Conservation (phyloP, 306 rosid genomes). For the Castanea sativa region DNA sequence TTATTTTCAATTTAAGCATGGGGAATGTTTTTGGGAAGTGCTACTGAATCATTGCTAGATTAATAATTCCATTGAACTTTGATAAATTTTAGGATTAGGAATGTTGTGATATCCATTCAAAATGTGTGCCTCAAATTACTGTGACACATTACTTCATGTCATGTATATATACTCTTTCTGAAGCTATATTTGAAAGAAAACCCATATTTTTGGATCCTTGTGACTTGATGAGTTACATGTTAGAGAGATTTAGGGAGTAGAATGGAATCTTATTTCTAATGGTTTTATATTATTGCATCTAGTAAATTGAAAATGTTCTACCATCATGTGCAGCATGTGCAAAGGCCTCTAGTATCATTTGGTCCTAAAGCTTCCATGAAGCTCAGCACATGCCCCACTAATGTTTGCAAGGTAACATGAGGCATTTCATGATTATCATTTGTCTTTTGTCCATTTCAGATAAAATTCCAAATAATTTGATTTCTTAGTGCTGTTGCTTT, state of each 20-base stretch:
- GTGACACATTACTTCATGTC: no score
- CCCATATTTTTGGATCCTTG: not conserved
- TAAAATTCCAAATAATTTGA: not conserved
- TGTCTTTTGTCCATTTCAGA: conserved; percentile 16
- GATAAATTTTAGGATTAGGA: no score
- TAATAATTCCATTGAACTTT: no score
- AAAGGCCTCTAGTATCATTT: conserved; percentile 84
- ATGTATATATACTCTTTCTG: no score
- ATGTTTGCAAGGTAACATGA: conserved; percentile 75
- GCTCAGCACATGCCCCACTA: conserved; percentile 79
- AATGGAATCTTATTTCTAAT: not conserved
- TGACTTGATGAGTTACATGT: not conserved
- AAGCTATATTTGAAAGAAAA: no score
- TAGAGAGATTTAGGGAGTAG: not conserved
- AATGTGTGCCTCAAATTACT: no score
- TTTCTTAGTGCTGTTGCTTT: not conserved
- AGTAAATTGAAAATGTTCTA: conserved; percentile 19
- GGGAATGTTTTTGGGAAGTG: no score
- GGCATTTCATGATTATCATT: conserved; percentile 24
- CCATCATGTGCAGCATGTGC: conserved; percentile 73
- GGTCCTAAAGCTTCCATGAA: conserved; percentile 90
- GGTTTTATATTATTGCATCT: not conserved
- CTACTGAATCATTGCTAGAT: no score
- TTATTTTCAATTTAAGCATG: no score
- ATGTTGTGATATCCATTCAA: no score